Evolutionary conservation across 2,329 filamentous ascomycete species (phyloP), one percentile per base, ranked within the genome.

Genomic region (Erysiphe pulchra): DNA sequence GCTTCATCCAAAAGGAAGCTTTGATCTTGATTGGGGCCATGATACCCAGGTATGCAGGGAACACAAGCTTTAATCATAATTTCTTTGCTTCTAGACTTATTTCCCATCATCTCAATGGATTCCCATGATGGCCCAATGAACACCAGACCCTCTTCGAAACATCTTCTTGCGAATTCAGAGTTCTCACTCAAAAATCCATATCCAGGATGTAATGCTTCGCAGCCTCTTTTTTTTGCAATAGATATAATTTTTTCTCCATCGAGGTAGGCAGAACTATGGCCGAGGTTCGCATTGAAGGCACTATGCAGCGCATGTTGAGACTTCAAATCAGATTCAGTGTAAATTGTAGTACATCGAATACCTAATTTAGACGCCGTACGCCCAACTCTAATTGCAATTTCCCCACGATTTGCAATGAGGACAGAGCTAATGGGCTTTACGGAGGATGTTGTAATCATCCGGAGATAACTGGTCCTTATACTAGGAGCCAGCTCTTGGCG

Each of bases 121-220:
- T 73, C 70, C 28, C 77, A 75, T 2, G 90, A 85, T 1, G 90
- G 90, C 0, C 90, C 90, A 55, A 98, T 92, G 59, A 98, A 98
- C 46, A 87, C 77, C 51, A 98, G 71, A 11, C 90, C 90, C 40
- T 86, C 86, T 54, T 90, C 77, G 54, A 81, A 79, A 60, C 87
- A 95, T 59, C 82, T 77, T 55, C 76, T 75, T 2, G 90, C 90
- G 59, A 98, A 98, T 6, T 69, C 74, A 8, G 87, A 77, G 61
- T 98, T 98, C 64, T 98, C 90, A 50, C 82, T 92, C 52, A 95
- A 65, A 57, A 92, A 98, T 39, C 90, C 90, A 64, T 98, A 98
- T 20, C 90, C 90, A 0, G 90, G 90, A 61, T 98, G 90, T 53
- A 98, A 78, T 4, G 84, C 87, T 59, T 87, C 75, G 56, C 92